A percentile compares a stretch with the other conserved stretches of the same genome.
Conservation (phyloP, 768 basidiomycete species). For the Phaffia tasmanica region DNA sequence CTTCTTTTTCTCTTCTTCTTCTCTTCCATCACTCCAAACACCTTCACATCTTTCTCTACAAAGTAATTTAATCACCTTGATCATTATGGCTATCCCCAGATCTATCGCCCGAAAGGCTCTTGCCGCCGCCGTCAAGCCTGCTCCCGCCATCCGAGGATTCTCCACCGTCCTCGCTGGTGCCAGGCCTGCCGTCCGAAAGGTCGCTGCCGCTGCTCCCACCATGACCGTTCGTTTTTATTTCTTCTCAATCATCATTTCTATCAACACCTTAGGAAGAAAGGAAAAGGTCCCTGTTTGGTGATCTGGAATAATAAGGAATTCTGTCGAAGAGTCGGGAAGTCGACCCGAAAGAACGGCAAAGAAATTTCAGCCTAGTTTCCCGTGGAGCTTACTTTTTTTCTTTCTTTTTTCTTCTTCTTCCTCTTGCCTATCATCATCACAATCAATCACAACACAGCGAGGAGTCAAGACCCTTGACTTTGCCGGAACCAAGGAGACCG, state of each 20-base stretch:
- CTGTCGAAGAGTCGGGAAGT: not conserved
- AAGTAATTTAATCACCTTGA: constrained; percentile 5
- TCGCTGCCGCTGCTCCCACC: constrained; percentile 15
- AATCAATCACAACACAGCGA: constrained; percentile 39
- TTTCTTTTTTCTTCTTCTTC: not conserved
- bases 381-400: not conserved
- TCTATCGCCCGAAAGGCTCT: constrained; percentile 32
- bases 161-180: constrained; percentile 32
- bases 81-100: constrained; percentile 37
- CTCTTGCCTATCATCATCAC: not conserved
- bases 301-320: not conserved
- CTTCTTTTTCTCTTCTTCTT: not conserved
- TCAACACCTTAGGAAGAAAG: not conserved
- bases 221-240: constrained; percentile 31
- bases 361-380: not conserved
- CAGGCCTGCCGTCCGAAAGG: constrained; percentile 29
- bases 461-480: constrained; percentile 94
- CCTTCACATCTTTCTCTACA: constrained; percentile 11
- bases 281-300: no score
- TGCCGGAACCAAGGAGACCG: constrained; percentile 81
- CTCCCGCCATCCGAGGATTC: constrained; percentile 30
- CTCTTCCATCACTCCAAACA: constrained; percentile 1
- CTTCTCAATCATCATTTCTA: constrained; percentile 5
- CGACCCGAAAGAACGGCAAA: not conserved
- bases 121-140: constrained; percentile 3